Conservation (phyloP, 805 yeast genomes). For the Wickerhamomyces hampshirensis region DNA sequence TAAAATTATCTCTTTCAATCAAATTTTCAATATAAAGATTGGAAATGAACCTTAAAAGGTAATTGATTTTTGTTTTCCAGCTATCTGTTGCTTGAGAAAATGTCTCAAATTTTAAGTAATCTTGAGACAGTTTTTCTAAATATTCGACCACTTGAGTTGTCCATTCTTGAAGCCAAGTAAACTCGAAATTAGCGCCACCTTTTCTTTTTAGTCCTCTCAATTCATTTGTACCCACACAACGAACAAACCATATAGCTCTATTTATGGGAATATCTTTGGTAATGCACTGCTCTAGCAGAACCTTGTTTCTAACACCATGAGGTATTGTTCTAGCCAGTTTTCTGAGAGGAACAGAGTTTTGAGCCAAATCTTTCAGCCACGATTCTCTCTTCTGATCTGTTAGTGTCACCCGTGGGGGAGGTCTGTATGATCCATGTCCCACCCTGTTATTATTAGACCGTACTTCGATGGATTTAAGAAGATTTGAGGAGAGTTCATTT, state of each 20-base stretch:
- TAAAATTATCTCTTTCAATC: constrained; percentile 55
- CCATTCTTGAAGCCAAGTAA: constrained; percentile 82
- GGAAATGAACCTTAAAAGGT: constrained; percentile 54
- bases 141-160: constrained; percentile 73
- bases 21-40: constrained; percentile 66
- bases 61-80: constrained; percentile 50
- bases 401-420: constrained; percentile 86
- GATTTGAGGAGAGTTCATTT: constrained; percentile 43
- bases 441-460: constrained; percentile 43
- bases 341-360: constrained; percentile 58
- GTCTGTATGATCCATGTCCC: constrained; percentile 52
- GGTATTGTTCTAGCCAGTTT: constrained; percentile 78
- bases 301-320: constrained; percentile 78
- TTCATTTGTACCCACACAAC: constrained; percentile 82
- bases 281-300: constrained; percentile 69
- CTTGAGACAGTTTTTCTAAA: constrained; percentile 32
- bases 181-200: constrained; percentile 38
- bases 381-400: constrained; percentile 81
- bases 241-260: constrained; percentile 89
- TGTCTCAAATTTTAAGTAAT: constrained; percentile 30
- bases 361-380: constrained; percentile 81
- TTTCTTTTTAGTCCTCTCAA: constrained; percentile 53
- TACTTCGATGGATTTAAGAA: constrained; percentile 43
- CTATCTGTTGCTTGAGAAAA: constrained; percentile 34
- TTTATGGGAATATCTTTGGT: constrained; percentile 61